Base-by-base conservation (phyloP, 345 rosid species). In the Eucalyptus cladocalyx region DNA sequence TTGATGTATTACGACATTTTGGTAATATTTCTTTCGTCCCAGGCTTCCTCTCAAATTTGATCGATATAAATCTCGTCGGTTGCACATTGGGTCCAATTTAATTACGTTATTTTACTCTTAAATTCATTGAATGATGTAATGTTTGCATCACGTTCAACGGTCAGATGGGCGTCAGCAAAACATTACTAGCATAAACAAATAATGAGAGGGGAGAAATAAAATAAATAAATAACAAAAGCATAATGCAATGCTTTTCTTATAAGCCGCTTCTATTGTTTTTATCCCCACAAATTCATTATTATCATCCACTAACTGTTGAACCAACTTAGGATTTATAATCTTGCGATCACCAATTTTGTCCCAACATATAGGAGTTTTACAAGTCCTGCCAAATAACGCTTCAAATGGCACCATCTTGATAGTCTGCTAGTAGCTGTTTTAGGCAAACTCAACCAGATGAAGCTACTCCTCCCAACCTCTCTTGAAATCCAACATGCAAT, bases 261-360 rank as follows among this genome's bases (percentile, higher is more conserved):
- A 51, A 51, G 54, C 0, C 54, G 23, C 9, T 51, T 50, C 51
- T 49, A 49, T 49, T 15, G 51, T 49, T 1, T 23, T 54, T 54
- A 50, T 50, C 53, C 53, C 53, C 53, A 50, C 28, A 54, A 21
- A 54, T 54, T 56, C 28, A 56, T 56, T 56, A 56, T 23, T 99
- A 97, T 96, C 99, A 95, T 89, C 56, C 23, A 51, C 56, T 18
- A 1, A 51, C 4, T 18, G 1, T 51, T 51, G 56, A 51, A 51
- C 0, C 56, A 51, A 51, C 23, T 51, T 7, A 18, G 4, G 56
- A 9, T 1, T 0, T 0, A 2, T 18, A 18, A 51, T 51, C 9
- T 51, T 51, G 21, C 4, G 0, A 1, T 51, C 9, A 18, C 23
- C 4, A 51, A 51, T 19, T 51, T 51, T 0, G 0, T 51, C 56